Evolutionary conservation across 2,329 filamentous ascomycete genomes (phyloP).

Genomic region (Arthrobotrys entomopaga): DNA sequence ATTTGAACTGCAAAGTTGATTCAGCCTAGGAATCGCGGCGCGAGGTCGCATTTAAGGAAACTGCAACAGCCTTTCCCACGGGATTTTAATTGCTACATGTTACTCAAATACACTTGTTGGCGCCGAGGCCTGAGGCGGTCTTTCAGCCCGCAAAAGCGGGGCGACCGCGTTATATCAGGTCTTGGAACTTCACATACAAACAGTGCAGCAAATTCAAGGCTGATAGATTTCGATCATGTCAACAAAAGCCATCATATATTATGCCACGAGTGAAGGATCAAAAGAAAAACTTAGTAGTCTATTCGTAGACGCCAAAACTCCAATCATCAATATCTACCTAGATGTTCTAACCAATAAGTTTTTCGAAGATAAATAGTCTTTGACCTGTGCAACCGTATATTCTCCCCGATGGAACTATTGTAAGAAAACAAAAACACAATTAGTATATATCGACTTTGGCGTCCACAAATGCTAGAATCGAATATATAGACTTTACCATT

Average conservation of each 20-base stretch:
- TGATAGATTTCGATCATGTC: too few species aligned
- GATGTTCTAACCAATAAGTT: conserved; percentile 76
- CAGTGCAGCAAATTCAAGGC: neutral
- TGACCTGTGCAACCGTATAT: conserved; percentile 94
- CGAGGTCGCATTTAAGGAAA: neutral
- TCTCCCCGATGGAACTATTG: conserved; percentile 88
- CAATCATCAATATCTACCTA: conserved; percentile 10
- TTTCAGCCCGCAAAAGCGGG: neutral
- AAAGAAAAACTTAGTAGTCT: too few species aligned
- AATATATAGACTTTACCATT: conserved; percentile 70
- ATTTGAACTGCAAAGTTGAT: too few species aligned
- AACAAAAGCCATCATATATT: too few species aligned
- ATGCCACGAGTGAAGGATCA: too few species aligned
- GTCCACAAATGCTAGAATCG: too few species aligned
- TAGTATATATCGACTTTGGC: neutral
- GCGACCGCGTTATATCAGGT: neutral
- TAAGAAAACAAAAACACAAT: conserved; percentile 3
- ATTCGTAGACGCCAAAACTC: conserved; percentile 12
- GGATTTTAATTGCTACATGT: too few species aligned
- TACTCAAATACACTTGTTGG: too few species aligned
- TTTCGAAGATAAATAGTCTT: conserved; percentile 77
- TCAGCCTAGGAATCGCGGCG: neutral
- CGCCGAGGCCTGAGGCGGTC: neutral
- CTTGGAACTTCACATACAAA: too few species aligned
- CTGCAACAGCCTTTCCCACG: neutral